These are phyloP conservation scores for Arthrocladium fulminans DNA, from an alignment of 2,329 filamentous ascomycete species.

Conservation along the genomic window DNA sequence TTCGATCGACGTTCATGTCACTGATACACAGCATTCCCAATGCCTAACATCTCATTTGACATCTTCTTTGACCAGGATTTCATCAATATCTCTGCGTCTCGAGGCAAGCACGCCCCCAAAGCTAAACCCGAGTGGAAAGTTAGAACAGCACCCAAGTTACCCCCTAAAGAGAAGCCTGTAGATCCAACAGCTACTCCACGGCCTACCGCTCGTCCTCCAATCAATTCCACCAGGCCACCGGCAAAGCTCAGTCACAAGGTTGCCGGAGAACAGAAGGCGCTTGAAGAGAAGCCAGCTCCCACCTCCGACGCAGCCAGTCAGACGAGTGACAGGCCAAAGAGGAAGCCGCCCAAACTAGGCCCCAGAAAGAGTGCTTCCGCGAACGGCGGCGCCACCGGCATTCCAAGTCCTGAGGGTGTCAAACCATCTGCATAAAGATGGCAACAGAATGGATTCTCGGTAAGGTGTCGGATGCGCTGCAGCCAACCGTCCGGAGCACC, in stretches of 20 bases:
- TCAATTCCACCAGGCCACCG: constrained; percentile 19
- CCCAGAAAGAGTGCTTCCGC: constrained; percentile 15
- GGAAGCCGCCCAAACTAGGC: constrained; percentile 22
- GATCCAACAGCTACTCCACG: constrained; percentile 13
- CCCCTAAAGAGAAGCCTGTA: constrained; percentile 19
- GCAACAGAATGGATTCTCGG: constrained; percentile 22
- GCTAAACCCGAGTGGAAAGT: constrained; percentile 25
- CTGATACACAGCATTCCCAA: constrained; percentile 14
- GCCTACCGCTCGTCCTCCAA: constrained; percentile 17
- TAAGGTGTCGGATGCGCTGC: constrained; percentile 21
- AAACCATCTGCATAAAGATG: constrained; percentile 16
- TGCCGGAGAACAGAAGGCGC: constrained; percentile 7
- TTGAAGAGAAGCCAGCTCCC: constrained; percentile 1
- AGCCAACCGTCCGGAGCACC: constrained; percentile 17
- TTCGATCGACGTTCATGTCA: neutral
- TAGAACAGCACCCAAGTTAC: constrained; percentile 23
- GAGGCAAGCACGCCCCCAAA: constrained; percentile 22
- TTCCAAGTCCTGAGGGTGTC: constrained; percentile 7
- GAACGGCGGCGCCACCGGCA: constrained; percentile 5
- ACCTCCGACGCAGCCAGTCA: constrained; percentile 14
- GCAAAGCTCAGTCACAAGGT: constrained; percentile 4
- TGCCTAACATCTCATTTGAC: constrained; percentile 26
- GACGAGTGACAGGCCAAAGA: constrained; percentile 13
- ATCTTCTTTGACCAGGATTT: constrained; percentile 25
- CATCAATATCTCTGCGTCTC: constrained; percentile 24